These are phyloP conservation scores for Erythrobasidium yunnanense DNA, from an alignment of 768 basidiomycete species.

Conservation along the genomic window DNA sequence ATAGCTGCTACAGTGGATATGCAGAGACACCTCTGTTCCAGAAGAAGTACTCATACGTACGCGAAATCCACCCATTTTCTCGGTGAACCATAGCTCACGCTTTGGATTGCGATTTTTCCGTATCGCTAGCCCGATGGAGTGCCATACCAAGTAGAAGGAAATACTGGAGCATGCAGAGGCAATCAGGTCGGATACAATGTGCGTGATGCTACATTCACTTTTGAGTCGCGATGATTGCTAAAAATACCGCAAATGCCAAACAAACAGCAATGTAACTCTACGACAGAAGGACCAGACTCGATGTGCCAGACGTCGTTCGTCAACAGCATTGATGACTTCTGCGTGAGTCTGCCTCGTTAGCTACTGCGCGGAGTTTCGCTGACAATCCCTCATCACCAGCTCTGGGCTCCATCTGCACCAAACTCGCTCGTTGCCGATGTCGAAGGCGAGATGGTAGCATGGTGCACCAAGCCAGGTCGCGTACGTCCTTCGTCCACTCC, in stretches of 20 bases:
- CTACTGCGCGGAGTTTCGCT: too few species aligned
- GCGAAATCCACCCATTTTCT: background rate
- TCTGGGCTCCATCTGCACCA: slow-evolving; percentile 29
- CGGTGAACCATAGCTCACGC: too few species aligned
- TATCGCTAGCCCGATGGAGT: slow-evolving; percentile 48
- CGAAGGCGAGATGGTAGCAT: slow-evolving; percentile 45
- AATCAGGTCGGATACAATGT: slow-evolving; percentile 24
- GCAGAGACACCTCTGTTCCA: slow-evolving; percentile 27
- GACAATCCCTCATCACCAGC: background rate
- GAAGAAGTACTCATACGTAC: slow-evolving; percentile 29
- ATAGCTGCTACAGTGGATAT: background rate
- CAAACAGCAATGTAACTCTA: slow-evolving; percentile 29
- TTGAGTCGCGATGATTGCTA: too few species aligned
- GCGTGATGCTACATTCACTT: too few species aligned
- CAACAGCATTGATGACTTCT: slow-evolving; percentile 38
- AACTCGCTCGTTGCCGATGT: slow-evolving; percentile 31
- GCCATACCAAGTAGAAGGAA: slow-evolving; percentile 26
- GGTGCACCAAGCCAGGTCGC: slow-evolving; percentile 52
- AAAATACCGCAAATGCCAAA: background rate
- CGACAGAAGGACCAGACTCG: slow-evolving; percentile 33
- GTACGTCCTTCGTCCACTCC: slow-evolving; percentile 22
- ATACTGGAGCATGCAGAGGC: slow-evolving; percentile 19
- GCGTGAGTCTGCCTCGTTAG: slow-evolving; percentile 13
- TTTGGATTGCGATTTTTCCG: too few species aligned
- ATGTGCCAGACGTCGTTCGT: slow-evolving; percentile 38